Evolutionary conservation across 176 grass and related monocot species (phyloP).

Genomic region (Eremochloa ophiuroides): DNA sequence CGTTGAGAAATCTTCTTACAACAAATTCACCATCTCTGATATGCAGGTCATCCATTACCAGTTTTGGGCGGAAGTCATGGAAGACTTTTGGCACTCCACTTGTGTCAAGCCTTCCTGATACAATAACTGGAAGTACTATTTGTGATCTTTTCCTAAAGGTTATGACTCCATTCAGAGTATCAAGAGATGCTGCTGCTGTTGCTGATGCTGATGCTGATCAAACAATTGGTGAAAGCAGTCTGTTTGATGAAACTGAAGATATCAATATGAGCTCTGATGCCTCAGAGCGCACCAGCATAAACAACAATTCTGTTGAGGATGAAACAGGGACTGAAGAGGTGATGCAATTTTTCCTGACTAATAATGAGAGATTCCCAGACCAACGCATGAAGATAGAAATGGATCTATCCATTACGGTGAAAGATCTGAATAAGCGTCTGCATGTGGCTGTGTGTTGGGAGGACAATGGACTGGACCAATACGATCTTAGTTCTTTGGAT

Average conservation of each 20-base stretch:
- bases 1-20: not conserved
- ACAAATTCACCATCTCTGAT: not conserved
- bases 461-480: slow-evolving; percentile 49
- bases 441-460: slow-evolving; percentile 71
- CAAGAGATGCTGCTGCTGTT: slow-evolving; percentile 28
- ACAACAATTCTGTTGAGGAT: slow-evolving; percentile 13
- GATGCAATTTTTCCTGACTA: slow-evolving; percentile 62
- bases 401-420: slow-evolving; percentile 46
- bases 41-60: slow-evolving; percentile 35
- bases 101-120: slow-evolving; percentile 51
- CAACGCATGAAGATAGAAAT: slow-evolving; percentile 62
- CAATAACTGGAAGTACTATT: slow-evolving; percentile 55
- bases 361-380: slow-evolving; percentile 43
- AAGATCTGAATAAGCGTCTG: slow-evolving; percentile 41
- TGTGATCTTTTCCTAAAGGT: slow-evolving; percentile 53
- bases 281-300: slow-evolving; percentile 26
- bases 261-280: slow-evolving; percentile 17
- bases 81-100: slow-evolving; percentile 86
- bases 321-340: slow-evolving; percentile 27
- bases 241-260: slow-evolving; percentile 26
- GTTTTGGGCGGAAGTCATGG: slow-evolving; percentile 69
- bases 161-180: slow-evolving; percentile 57
- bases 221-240: slow-evolving; percentile 20
- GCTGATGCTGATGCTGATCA: slow-evolving; percentile 33
- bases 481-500: slow-evolving; percentile 51